phyloP scores from a whole-genome alignment of 1,139 yeast species.

The Lodderomyces elongisporus region DNA sequence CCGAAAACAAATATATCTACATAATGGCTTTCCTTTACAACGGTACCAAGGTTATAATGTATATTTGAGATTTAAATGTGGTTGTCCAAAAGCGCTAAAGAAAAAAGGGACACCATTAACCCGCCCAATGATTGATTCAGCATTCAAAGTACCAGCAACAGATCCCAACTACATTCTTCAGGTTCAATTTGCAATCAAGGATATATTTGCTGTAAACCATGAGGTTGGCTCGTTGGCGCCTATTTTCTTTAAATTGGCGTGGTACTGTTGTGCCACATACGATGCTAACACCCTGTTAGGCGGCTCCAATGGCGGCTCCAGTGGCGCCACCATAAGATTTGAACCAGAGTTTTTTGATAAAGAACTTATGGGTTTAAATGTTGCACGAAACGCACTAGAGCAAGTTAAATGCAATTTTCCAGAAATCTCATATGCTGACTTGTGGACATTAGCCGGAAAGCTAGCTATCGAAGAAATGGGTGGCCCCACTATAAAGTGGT shows the following conservation, averaged over 20 bases:
- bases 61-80: conserved; percentile 8
- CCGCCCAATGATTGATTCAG: not conserved
- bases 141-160: not conserved
- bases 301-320: conserved; percentile 1
- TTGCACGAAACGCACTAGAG: conserved; percentile 53
- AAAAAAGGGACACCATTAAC: conserved; percentile 1
- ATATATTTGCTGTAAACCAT: conserved; percentile 20
- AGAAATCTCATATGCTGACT: conserved; percentile 58
- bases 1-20: conserved; percentile 7
- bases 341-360: conserved; percentile 43
- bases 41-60: conserved; percentile 17
- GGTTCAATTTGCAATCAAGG: conserved; percentile 15
- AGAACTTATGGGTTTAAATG: conserved; percentile 57
- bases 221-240: conserved; percentile 72
- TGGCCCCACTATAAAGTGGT: conserved; percentile 56
- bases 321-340: conserved; percentile 61
- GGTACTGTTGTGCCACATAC: conserved; percentile 71
- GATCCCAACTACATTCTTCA: conserved; percentile 12
- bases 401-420: conserved; percentile 54
- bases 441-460: conserved; percentile 64
- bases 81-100: not conserved
- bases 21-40: conserved; percentile 13
- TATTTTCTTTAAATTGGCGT: conserved; percentile 56
- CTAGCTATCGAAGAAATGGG: conserved; percentile 58
- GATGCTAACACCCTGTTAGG: conserved; percentile 43